Conservation (phyloP, 306 rosid genomes). For the Cyamopsis tetragonoloba region DNA sequence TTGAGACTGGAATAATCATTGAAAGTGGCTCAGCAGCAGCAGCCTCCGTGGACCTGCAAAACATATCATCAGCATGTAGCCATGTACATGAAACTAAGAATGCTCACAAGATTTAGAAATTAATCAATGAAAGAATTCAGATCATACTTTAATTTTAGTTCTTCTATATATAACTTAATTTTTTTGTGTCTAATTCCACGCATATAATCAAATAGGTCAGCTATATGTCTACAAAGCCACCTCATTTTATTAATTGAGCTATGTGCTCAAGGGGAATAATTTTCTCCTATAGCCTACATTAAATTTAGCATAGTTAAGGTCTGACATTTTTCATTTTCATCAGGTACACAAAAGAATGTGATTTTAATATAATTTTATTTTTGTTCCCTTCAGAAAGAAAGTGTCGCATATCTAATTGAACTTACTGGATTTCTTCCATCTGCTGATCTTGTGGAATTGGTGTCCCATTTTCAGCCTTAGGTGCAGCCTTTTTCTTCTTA, state of each 20-base stretch:
- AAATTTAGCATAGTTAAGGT: neutral
- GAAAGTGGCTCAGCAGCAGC: slow-evolving; percentile 63
- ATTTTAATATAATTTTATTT: neutral
- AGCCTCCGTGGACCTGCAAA: slow-evolving; percentile 61
- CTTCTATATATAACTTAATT: neutral
- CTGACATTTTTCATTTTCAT: neutral
- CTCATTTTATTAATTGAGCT: neutral
- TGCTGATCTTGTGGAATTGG: slow-evolving; percentile 76
- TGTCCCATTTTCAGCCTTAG: slow-evolving; percentile 49
- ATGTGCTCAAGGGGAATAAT: neutral
- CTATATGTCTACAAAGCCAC: neutral
- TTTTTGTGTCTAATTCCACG: neutral
- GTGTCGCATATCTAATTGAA: slow-evolving; percentile 6
- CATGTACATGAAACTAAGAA: slow-evolving; percentile 16
- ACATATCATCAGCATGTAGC: slow-evolving; percentile 23
- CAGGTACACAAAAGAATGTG: neutral
- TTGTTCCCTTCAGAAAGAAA: neutral
- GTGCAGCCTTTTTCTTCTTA: slow-evolving; percentile 68
- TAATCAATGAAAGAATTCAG: neutral
- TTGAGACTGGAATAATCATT: slow-evolving; percentile 52
- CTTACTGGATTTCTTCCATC: slow-evolving; percentile 79
- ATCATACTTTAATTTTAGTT: neutral
- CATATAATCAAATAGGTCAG: neutral
- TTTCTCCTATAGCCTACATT: neutral
- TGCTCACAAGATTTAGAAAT: neutral